These are phyloP conservation scores for Blastocystis sp. DNA, from an alignment of 352 stramenopile genomes.

Conservation along the genomic window DNA sequence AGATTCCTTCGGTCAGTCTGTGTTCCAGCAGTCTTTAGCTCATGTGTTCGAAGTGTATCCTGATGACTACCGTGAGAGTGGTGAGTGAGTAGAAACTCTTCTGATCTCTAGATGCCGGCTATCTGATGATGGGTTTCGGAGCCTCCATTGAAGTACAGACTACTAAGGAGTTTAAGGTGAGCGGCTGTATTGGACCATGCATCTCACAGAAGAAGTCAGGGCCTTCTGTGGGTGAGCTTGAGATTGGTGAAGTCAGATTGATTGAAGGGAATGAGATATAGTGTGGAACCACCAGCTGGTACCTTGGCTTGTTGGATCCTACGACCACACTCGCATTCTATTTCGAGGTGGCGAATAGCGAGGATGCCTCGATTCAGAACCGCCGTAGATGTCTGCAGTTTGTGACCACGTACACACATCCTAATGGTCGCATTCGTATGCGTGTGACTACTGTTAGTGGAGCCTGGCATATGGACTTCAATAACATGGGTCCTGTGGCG, in stretches of 20 bases:
- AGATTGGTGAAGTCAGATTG: conserved; percentile 78
- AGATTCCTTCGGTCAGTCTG: conserved; percentile 92
- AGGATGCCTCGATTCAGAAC: conserved; percentile 62
- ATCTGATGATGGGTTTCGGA: conserved; percentile 89
- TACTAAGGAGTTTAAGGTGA: conserved; percentile 94
- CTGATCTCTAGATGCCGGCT: conserved; percentile 74
- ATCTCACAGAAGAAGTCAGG: conserved; percentile 87
- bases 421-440: conserved; percentile 84
- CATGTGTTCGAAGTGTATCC: conserved; percentile 92
- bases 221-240: conserved; percentile 86
- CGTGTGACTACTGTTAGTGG: conserved; percentile 92
- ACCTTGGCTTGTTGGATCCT: conserved; percentile 89
- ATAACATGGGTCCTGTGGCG: conserved; percentile 80
- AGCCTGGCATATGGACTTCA: conserved; percentile 75
- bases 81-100: neutral
- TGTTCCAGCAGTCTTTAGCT: conserved; percentile 95
- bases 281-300: conserved; percentile 84
- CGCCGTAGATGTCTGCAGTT: conserved; percentile 91
- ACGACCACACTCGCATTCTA: conserved; percentile 95
- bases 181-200: conserved; percentile 89
- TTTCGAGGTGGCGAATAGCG: conserved; percentile 85
- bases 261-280: conserved; percentile 65
- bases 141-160: conserved; percentile 90
- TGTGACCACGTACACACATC: conserved; percentile 96
- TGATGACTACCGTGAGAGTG: conserved; percentile 81